A percentile compares a stretch with the other conserved stretches of the same genome.
Evolutionary conservation across 2,329 filamentous ascomycete genomes (phyloP).

Genomic region (Fusarium sp.): DNA sequence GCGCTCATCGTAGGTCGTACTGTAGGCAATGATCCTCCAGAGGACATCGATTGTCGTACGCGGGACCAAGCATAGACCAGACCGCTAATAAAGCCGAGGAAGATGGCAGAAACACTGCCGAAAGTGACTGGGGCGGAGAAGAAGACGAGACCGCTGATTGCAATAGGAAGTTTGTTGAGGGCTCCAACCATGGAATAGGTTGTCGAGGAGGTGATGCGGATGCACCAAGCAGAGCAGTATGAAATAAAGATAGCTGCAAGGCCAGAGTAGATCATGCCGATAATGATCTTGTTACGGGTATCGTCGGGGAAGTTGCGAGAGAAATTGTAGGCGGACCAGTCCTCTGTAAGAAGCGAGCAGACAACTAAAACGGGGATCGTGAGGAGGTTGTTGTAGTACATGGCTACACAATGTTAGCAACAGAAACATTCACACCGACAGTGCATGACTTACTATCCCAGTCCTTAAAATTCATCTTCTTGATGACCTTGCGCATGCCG

Average conservation of each 20-base stretch:
- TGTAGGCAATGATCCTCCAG: constrained; percentile 74
- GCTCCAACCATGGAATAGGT: constrained; percentile 99
- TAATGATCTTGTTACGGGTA: constrained; percentile 79
- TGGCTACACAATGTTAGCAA: constrained; percentile 69
- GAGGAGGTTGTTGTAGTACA: constrained; percentile 99
- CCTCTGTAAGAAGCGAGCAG: constrained; percentile 83
- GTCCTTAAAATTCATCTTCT: constrained; percentile 99
- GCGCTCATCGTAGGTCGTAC: constrained; percentile 78
- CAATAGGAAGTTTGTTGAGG: constrained; percentile 97
- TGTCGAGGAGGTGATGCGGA: constrained; percentile 94
- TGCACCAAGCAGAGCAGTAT: constrained; percentile 99
- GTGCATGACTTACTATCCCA: constrained; percentile 84
- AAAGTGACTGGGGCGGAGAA: constrained; percentile 94
- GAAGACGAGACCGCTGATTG: constrained; percentile 90
- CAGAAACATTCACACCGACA: not conserved
- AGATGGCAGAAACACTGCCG: constrained; percentile 89
- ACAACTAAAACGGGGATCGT: constrained; percentile 91
- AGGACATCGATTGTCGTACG: constrained; percentile 77
- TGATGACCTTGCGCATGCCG: constrained; percentile 97
- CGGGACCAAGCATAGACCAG: constrained; percentile 77
- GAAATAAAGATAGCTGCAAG: constrained; percentile 96
- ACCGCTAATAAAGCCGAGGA: constrained; percentile 89
- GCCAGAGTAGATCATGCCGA: constrained; percentile 94
- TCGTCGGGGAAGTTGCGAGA: constrained; percentile 87
- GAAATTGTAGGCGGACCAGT: constrained; percentile 91